Evolutionary conservation across 495 filamentous ascomycete species (phyloP).

Genomic region (Hypoxylon rickii): DNA sequence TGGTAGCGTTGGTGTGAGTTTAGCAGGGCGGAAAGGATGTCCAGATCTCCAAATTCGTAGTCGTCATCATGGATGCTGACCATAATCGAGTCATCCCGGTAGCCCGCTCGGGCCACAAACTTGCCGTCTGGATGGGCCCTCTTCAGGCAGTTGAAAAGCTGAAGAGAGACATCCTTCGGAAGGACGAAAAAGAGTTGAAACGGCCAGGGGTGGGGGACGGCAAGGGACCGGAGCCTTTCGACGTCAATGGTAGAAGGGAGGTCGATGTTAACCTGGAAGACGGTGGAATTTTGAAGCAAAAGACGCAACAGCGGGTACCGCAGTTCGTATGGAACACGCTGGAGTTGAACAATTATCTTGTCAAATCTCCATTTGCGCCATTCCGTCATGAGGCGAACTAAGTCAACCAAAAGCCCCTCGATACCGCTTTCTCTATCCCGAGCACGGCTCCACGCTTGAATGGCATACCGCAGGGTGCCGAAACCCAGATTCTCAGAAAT

Average conservation of each 20-base stretch:
- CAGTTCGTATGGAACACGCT: not conserved
- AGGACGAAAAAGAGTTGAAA: constrained; percentile 4
- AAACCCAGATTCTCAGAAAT: not conserved
- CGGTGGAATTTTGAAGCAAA: not conserved
- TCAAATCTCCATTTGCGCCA: not conserved
- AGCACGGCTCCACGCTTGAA: constrained; percentile 10
- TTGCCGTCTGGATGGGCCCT: not conserved
- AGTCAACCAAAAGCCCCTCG: not conserved
- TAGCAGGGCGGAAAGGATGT: constrained; percentile 2
- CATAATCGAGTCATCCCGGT: not conserved
- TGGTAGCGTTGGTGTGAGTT: not conserved
- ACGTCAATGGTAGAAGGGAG: not conserved
- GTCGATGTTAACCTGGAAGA: not conserved
- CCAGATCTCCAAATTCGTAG: not conserved
- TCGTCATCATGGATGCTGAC: not conserved
- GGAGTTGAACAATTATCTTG: not conserved
- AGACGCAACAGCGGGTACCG: constrained; percentile 6
- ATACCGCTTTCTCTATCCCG: not conserved
- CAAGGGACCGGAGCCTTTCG: not conserved
- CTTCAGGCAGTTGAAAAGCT: not conserved
- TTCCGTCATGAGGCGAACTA: not conserved
- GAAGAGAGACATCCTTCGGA: constrained; percentile 3
- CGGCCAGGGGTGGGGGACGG: not conserved
- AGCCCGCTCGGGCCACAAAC: not conserved
- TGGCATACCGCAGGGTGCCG: not conserved